Evolutionary conservation across 2,329 filamentous ascomycete genomes (phyloP), one percentile per base, ranked within the genome.

Genomic region (Monosporascus sp.): DNA sequence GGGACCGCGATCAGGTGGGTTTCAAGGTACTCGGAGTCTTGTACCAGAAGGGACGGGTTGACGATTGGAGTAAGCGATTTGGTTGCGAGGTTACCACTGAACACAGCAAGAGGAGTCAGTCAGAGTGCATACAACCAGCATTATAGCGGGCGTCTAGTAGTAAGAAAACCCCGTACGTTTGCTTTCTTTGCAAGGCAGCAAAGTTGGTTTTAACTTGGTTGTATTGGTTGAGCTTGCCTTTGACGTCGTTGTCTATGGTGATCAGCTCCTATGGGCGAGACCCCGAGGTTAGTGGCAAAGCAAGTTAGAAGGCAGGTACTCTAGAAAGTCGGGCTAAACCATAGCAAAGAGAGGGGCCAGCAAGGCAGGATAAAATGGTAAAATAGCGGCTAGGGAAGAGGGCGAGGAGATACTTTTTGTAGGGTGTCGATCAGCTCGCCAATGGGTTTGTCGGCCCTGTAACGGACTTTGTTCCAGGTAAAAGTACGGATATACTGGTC

Each of bases 381-480:
- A 20, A 9, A 27, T 35, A 5, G 35, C 17, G 24, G 25, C 35
- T 4, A 18, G 45, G 14, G 39, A 46, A 17, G 15, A 11, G 46
- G 31, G 38, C 37, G 22, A 24, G 18, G 22, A 18, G 15, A 15
- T 64, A 90, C 90, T 83, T 96, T 97, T 68, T 96, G 90, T 54
- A 99, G 76, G 41, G 86, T 86, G 70, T 91, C 88, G 63, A 97
- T 87, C 55, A 97, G 79, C 67, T 97, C 93, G 52, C 85, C 81
- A 56, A 99, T 82, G 49, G 93, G 83, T 70, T 93, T 95, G 72
- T 99, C 94, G 57, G 89, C 87, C 65, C 94, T 86, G 73, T 97
- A 99, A 70, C 96, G 94, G 73, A 96, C 90, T 73, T 94, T 97
- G 76, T 97, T 97, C 94, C 94, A 99, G 60, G 84, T 82, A 73